Conservation (phyloP, 441 rosid species). For the Brassica balearica region DNA sequence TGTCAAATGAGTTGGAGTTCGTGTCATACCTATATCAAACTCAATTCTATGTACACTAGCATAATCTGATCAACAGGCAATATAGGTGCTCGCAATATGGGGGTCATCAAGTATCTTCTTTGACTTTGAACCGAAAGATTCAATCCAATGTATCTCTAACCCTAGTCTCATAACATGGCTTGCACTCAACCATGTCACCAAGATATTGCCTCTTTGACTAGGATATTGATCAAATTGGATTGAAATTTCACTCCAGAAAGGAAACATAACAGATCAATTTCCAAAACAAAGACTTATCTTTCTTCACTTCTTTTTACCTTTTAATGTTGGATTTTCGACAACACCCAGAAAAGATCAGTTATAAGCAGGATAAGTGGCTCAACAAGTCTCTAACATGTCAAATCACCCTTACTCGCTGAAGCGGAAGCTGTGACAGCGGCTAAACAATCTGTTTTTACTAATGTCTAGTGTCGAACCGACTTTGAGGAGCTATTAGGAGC, state of each 20-base stretch:
- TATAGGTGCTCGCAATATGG: not conserved
- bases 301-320: not conserved
- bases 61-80: not conserved
- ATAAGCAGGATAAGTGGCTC: no score
- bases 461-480: no score
- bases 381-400: no score
- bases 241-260: not conserved
- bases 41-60: not conserved
- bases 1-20: not conserved
- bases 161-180: not conserved
- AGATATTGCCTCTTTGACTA: not conserved
- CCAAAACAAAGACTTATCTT: not conserved
- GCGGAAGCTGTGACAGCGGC: no score
- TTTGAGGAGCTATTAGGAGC: no score
- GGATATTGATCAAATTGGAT: not conserved
- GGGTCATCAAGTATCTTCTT: not conserved
- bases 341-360: no score
- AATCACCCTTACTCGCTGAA: no score
- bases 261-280: not conserved
- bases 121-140: not conserved
- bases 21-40: not conserved
- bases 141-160: not conserved
- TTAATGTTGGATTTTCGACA: not conserved
- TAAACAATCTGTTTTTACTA: no score
- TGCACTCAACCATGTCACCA: not conserved